Evolutionary conservation across 148 eudicot species (phyloP), one percentile per base, ranked within the genome.

Genomic region (Camellia lanceoleosa): DNA sequence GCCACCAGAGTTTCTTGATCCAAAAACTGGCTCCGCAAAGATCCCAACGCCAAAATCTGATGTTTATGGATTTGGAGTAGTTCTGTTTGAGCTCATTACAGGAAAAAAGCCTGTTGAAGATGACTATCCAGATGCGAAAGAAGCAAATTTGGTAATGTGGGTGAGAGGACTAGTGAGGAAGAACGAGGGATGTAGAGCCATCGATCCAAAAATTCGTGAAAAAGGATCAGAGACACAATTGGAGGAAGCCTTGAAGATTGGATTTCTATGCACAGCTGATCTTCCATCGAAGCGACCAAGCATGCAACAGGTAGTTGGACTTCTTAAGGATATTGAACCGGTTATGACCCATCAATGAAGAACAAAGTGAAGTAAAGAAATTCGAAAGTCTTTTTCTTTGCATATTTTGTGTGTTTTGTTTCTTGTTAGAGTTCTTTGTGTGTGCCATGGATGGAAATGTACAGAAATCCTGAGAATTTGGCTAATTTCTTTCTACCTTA

Each of bases 41-140:
- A 66, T 49, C 42, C 81, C 87, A 23, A 91, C 94, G 0, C 84
- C 93, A 38, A 93, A 89, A 73, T 86, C 84, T 7, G 95, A 91
- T 85, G 93, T 93, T 41, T 90, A 85, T 78, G 91, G 91, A 76
- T 93, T 86, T 56, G 93, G 97, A 74, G 90, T 93, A 7, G 83
- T 91, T 52, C 85, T 88, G 59, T 85, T 93, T 54, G 97, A 91
- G 87, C 84, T 91, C 54, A 82, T 91, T 44, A 91, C 92, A 11
- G 97, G 95, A 38, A 87, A 87, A 77, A 85, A 82, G 83, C 90
- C 89, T 0, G 81, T 87, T 44, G 88, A 82, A 52, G 95, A 91
- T 64, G 78, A 80, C 47, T 90, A 87, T 46, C 83, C 85, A 0
- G 89, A 86, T 30, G 87, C 79, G n/a, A 86, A 86, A 77, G 90